Evolutionary conservation across 78 protist genomes (phyloP).

Genomic region (Anaeramoeba flamelloides): DNA sequence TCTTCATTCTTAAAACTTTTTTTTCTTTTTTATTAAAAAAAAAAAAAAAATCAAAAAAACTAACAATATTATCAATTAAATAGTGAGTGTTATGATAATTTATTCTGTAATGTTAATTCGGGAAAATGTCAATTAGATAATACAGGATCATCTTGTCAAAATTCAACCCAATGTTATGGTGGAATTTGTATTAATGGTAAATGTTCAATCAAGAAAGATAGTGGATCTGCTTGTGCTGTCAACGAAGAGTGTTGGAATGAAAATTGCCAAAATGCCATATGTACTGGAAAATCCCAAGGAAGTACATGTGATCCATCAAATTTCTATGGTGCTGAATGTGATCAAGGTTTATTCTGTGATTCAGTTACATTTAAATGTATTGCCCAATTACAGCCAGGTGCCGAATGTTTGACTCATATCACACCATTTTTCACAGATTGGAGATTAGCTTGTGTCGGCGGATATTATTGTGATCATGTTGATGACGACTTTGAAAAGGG

Average conservation of each 20-base stretch:
- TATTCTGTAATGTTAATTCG: background rate
- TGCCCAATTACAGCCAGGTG: background rate
- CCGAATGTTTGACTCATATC: background rate
- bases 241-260: background rate
- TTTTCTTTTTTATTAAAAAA: no score
- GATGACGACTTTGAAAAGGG: background rate
- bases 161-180: background rate
- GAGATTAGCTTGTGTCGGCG: background rate
- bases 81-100: background rate
- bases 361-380: background rate
- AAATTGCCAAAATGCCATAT: background rate
- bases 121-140: background rate
- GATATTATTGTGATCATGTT: background rate
- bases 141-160: background rate
- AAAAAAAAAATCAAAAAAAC: no score
- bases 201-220: background rate
- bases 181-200: background rate
- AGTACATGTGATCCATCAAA: background rate
- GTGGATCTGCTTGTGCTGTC: background rate
- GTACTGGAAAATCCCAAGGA: background rate
- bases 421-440: background rate
- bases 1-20: no score
- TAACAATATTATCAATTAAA: background rate
- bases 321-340: background rate
- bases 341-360: background rate